These are phyloP conservation scores for Salvia sclarea DNA, from an alignment of 305 asterid species.

Conservation along the genomic window DNA sequence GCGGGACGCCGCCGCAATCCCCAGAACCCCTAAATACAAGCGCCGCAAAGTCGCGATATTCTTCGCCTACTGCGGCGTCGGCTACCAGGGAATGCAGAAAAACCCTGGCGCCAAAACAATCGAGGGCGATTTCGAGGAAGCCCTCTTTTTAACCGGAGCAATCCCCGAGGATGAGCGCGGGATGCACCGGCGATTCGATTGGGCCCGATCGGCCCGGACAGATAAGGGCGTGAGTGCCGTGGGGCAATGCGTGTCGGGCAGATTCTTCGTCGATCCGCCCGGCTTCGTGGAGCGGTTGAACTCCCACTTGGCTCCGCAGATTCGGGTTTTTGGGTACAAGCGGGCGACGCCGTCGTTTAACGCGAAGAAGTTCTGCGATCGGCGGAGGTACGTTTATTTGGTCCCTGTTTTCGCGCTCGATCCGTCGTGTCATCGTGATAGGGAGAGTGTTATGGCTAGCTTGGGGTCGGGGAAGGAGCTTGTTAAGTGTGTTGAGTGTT, in stretches of 20 bases:
- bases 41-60: constrained; percentile 89
- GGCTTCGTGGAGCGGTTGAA: constrained; percentile 80
- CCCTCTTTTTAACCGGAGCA: constrained; percentile 70
- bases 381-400: constrained; percentile 83
- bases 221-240: constrained; percentile 96
- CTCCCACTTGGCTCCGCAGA: constrained; percentile 60
- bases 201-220: constrained; percentile 87
- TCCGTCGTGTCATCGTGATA: constrained; percentile 73
- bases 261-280: constrained; percentile 84
- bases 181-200: constrained; percentile 56
- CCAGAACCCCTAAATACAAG: constrained; percentile 60
- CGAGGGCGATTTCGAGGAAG: constrained; percentile 96
- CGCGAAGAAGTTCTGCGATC: constrained; percentile 91
- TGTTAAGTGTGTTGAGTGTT: constrained; percentile 77
- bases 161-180: constrained; percentile 80
- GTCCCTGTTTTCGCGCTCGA: constrained; percentile 89
- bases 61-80: constrained; percentile 90
- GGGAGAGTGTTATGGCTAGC: constrained; percentile 88
- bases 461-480: constrained; percentile 71
- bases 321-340: constrained; percentile 79
- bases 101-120: constrained; percentile 97
- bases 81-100: constrained; percentile 96
- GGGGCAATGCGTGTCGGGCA: constrained; percentile 94
- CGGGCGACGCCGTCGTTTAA: constrained; percentile 68
- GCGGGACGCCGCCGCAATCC: constrained; percentile 30